Evolutionary conservation across 805 yeast genomes (phyloP).

Genomic region (Sungouiozyma intestinalis): DNA sequence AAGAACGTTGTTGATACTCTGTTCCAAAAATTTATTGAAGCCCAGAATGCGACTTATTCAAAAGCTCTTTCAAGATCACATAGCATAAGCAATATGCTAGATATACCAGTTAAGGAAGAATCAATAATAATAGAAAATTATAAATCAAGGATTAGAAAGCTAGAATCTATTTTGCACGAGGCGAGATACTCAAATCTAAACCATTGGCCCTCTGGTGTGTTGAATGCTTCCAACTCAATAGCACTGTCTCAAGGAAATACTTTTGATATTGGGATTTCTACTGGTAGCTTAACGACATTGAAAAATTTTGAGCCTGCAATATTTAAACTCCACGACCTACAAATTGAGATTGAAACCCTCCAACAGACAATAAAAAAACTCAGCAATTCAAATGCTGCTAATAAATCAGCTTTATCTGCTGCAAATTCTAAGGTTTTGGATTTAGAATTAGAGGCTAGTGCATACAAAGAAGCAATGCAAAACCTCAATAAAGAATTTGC

Average conservation of each 20-base stretch:
- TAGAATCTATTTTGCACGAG: conserved; percentile 70
- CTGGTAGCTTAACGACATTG: neutral
- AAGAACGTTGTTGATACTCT: conserved; percentile 29
- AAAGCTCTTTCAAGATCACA: conserved; percentile 25
- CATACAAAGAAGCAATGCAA: conserved; percentile 22
- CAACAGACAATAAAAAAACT: conserved; percentile 1
- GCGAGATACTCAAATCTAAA: conserved; percentile 49
- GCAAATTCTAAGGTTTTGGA: conserved; percentile 9
- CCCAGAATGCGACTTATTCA: conserved; percentile 8
- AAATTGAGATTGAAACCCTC: neutral
- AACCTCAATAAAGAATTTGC: conserved; percentile 21
- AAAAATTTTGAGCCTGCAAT: neutral
- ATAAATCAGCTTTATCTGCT: neutral
- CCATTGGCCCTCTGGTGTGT: conserved; percentile 36
- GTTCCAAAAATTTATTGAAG: conserved; percentile 4
- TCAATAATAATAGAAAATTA: conserved; percentile 26
- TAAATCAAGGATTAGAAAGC: conserved; percentile 58
- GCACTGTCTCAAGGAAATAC: conserved; percentile 1
- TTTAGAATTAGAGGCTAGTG: conserved; percentile 18
- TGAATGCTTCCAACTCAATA: conserved; percentile 7
- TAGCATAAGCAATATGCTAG: neutral
- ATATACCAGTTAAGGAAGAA: neutral
- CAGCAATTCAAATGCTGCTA: neutral
- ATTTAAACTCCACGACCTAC: neutral
- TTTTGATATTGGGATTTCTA: neutral